Percentiles rank a stretch among this genome's conserved stretches.
These are phyloP conservation scores for Citrus medica DNA, from an alignment of 345 rosid genomes.

Conservation along the genomic window DNA sequence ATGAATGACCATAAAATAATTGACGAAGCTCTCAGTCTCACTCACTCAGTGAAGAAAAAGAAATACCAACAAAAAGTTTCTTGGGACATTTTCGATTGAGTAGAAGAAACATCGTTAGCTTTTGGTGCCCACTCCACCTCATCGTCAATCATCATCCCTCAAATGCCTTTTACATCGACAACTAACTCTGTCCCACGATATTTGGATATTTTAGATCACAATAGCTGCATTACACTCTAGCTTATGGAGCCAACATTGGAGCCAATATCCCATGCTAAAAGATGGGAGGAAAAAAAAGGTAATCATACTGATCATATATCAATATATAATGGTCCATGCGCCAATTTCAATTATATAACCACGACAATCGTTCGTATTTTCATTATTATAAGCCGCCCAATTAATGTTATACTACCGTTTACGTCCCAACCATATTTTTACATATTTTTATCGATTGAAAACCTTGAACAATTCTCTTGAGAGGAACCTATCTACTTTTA, in stretches of 20 bases:
- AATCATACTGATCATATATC: background rate
- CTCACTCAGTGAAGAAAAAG: slow-evolving; percentile 2
- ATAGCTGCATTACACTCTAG: background rate
- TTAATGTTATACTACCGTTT: too few relatives aligned
- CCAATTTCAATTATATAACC: background rate
- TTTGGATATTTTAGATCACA: background rate
- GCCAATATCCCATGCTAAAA: background rate
- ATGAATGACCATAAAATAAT: background rate
- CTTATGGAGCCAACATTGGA: background rate
- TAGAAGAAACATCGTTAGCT: slow-evolving; percentile 14
- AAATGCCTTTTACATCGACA: background rate
- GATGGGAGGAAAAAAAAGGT: too few relatives aligned
- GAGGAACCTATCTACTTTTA: too few relatives aligned
- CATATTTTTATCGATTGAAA: too few relatives aligned
- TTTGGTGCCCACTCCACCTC: slow-evolving; percentile 21
- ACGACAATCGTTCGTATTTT: background rate
- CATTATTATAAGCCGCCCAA: too few relatives aligned
- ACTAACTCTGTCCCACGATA: slow-evolving; percentile 22
- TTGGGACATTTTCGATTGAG: slow-evolving; percentile 6
- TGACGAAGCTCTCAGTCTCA: background rate
- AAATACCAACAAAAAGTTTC: slow-evolving; percentile 3
- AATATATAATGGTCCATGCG: background rate
- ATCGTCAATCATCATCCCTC: background rate
- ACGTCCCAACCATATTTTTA: too few relatives aligned
- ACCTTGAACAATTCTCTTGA: too few relatives aligned